Percentiles rank a stretch among this genome's conserved stretches.
Evolutionary conservation across 1,139 yeast species (phyloP).

Genomic region (Suzukiozyma palmioleophila): DNA sequence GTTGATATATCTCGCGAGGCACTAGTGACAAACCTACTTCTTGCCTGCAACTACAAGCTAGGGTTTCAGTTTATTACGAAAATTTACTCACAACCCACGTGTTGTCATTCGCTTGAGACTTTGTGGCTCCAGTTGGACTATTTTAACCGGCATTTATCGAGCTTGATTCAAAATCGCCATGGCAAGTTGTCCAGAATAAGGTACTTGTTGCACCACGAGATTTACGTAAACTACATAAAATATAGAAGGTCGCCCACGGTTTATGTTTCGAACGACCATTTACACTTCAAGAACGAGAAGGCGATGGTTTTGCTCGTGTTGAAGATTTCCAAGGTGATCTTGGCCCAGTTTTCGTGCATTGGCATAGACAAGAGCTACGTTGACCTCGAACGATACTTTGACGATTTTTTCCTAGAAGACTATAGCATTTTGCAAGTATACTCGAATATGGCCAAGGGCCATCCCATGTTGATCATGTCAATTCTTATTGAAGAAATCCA

Average conservation of each 20-base stretch:
- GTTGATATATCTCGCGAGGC: slow-evolving; percentile 5
- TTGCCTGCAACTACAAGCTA: slow-evolving; percentile 13
- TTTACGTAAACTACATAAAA: slow-evolving; percentile 10
- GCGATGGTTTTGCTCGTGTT: slow-evolving; percentile 6
- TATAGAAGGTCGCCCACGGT: slow-evolving; percentile 1
- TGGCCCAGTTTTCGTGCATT: slow-evolving; percentile 8
- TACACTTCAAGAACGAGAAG: slow-evolving; percentile 4
- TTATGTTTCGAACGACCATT: background rate
- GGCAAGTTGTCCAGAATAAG: slow-evolving; percentile 10
- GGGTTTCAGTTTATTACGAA: slow-evolving; percentile 10
- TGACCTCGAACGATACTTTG: slow-evolving; percentile 9
- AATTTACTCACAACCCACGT: slow-evolving; percentile 1
- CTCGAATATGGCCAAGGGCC: slow-evolving; percentile 22
- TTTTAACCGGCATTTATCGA: slow-evolving; percentile 20
- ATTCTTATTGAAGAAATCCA: slow-evolving; percentile 18
- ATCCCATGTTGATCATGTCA: slow-evolving; percentile 17
- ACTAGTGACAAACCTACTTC: slow-evolving; percentile 9
- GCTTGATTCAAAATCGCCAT: slow-evolving; percentile 12
- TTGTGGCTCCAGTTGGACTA: slow-evolving; percentile 23
- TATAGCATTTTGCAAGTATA: slow-evolving; percentile 25
- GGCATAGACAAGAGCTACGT: slow-evolving; percentile 1
- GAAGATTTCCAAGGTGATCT: slow-evolving; percentile 6
- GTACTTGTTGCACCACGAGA: slow-evolving; percentile 9
- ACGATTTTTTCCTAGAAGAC: slow-evolving; percentile 20
- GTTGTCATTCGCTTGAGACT: slow-evolving; percentile 13